Conservation (phyloP, 169 alveolate species). For the Eimeria falciformis region DNA sequence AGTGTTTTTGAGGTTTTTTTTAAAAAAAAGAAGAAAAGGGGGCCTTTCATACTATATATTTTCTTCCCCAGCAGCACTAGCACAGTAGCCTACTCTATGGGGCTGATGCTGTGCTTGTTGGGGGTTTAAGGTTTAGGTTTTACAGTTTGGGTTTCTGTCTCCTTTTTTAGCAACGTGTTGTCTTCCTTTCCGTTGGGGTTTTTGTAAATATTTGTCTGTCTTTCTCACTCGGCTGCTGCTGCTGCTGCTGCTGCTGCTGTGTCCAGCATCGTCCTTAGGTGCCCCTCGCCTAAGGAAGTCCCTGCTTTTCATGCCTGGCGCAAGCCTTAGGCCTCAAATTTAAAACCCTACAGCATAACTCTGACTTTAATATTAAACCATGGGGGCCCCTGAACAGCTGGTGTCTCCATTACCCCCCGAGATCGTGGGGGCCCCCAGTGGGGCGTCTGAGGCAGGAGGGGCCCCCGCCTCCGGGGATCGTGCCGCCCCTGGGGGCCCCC, state of each 20-base stretch:
- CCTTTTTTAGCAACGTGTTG: neutral
- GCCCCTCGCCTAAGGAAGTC: too few relatives aligned
- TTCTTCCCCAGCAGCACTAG: neutral
- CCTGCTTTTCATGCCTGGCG: too few relatives aligned
- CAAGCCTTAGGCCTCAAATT: too few relatives aligned
- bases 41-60: too few relatives aligned
- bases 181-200: too few relatives aligned
- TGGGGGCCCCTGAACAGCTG: too few relatives aligned
- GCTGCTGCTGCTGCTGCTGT: constrained; percentile 9
- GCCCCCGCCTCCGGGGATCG: neutral
- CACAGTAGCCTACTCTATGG: neutral
- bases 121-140: constrained; percentile 1
- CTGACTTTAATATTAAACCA: too few relatives aligned
- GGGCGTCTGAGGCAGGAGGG: neutral
- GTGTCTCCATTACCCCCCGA: neutral
- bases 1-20: too few relatives aligned
- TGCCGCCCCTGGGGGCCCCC: neutral
- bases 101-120: neutral
- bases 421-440: constrained; percentile 48
- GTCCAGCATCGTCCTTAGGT: too few relatives aligned
- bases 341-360: too few relatives aligned
- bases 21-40: too few relatives aligned
- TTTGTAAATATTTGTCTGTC: neutral
- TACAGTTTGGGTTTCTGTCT: constrained; percentile 13
- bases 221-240: neutral